Evolutionary conservation across 1,139 yeast species (phyloP).

Genomic region (Candida sp.): DNA sequence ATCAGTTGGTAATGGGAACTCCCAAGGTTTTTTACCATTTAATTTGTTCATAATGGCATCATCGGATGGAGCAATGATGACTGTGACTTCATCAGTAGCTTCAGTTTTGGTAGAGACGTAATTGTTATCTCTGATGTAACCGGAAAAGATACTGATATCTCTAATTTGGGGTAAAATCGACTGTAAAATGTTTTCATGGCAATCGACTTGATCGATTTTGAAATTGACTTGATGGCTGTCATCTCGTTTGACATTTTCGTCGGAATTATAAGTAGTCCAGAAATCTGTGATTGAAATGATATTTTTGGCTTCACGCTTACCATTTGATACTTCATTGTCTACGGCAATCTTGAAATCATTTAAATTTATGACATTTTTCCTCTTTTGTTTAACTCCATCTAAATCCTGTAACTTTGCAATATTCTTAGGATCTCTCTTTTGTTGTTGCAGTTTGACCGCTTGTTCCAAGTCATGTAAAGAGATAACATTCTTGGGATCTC

Average conservation of each 20-base stretch:
- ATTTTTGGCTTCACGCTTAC: neutral
- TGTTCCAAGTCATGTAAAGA: slow-evolving; percentile 12
- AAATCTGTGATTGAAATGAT: slow-evolving; percentile 4
- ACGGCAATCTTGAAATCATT: slow-evolving; percentile 8
- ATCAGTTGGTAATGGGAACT: slow-evolving; percentile 50
- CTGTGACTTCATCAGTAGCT: slow-evolving; percentile 28
- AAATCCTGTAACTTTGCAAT: slow-evolving; percentile 11
- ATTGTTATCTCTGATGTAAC: slow-evolving; percentile 53
- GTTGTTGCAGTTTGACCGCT: slow-evolving; percentile 6
- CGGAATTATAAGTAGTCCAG: slow-evolving; percentile 6
- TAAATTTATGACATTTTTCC: slow-evolving; percentile 18
- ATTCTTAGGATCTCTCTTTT: slow-evolving; percentile 20
- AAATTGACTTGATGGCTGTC: slow-evolving; percentile 8
- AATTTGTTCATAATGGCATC: slow-evolving; percentile 40
- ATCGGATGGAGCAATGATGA: slow-evolving; percentile 62
- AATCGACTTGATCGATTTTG: slow-evolving; percentile 9
- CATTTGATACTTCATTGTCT: slow-evolving; percentile 2
- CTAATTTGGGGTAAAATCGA: slow-evolving; percentile 42
- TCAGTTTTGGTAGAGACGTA: slow-evolving; percentile 42
- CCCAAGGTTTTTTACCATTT: slow-evolving; percentile 59
- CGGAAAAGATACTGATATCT: slow-evolving; percentile 49
- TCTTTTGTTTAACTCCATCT: slow-evolving; percentile 7
- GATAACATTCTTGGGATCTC: slow-evolving; percentile 20
- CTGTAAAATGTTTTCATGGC: slow-evolving; percentile 19
- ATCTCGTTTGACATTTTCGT: slow-evolving; percentile 7